These are phyloP conservation scores for Leccinum longicurvipes DNA, from an alignment of 768 basidiomycete genomes.

Conservation along the genomic window DNA sequence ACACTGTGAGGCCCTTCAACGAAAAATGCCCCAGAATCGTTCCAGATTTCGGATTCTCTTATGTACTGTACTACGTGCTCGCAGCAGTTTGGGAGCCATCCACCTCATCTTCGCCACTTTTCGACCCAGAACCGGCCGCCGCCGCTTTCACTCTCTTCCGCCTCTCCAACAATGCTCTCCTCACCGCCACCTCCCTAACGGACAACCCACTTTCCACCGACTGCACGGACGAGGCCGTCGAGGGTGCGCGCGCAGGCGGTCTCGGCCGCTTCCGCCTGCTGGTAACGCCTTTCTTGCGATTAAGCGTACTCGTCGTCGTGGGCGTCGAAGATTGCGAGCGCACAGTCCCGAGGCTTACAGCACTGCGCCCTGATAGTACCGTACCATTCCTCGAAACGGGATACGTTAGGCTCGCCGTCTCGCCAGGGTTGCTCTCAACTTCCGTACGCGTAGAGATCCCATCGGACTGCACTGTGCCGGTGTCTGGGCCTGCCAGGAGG, in stretches of 20 bases:
- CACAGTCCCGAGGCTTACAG: neutral
- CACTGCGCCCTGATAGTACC: slow-evolving; percentile 4
- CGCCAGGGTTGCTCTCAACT: neutral
- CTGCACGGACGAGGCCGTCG: slow-evolving; percentile 26
- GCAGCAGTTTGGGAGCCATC: neutral
- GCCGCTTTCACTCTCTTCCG: slow-evolving; percentile 20
- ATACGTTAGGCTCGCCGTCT: neutral
- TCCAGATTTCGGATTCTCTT: neutral
- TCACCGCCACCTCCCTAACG: slow-evolving; percentile 19
- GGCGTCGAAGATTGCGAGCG: slow-evolving; percentile 4
- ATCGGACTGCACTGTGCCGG: neutral
- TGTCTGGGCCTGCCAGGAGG: neutral
- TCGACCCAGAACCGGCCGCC: neutral
- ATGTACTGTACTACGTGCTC: neutral
- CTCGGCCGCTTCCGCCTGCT: slow-evolving; percentile 19
- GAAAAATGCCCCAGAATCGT: neutral
- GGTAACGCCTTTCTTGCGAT: slow-evolving; percentile 19
- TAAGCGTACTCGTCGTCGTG: slow-evolving; percentile 15
- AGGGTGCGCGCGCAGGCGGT: slow-evolving; percentile 19
- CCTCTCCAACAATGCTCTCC: slow-evolving; percentile 25
- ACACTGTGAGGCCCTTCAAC: no score
- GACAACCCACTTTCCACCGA: slow-evolving; percentile 24
- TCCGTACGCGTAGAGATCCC: neutral
- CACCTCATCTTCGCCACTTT: neutral
- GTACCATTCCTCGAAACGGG: slow-evolving; percentile 13